phyloP scores from a whole-genome alignment of 2,329 filamentous ascomycete genomes.

The Plenodomus lindquistii region DNA sequence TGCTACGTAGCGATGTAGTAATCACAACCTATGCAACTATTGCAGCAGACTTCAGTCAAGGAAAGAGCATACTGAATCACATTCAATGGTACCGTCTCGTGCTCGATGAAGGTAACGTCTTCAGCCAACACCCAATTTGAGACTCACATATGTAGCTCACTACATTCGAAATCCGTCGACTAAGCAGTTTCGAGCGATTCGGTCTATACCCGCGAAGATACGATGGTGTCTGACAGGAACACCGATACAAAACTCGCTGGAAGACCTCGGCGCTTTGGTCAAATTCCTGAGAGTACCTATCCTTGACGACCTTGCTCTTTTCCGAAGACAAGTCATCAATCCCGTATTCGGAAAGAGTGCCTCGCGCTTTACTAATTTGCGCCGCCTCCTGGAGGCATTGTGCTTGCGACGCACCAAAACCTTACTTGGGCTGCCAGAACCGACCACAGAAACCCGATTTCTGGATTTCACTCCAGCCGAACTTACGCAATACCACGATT shows the following conservation, averaged over 20 bases:
- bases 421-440: constrained; percentile 9
- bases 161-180: constrained; percentile 10
- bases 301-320: constrained; percentile 1
- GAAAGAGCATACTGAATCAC: constrained; percentile 2
- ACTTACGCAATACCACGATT: constrained; percentile 27
- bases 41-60: constrained; percentile 4
- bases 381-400: constrained; percentile 7
- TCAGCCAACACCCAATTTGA: background rate
- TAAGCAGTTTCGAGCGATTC: constrained; percentile 14
- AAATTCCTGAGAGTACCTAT: constrained; percentile 13
- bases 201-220: constrained; percentile 4
- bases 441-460: background rate
- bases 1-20: constrained; percentile 11
- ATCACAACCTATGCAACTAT: constrained; percentile 25
- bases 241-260: constrained; percentile 38
- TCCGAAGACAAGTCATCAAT: constrained; percentile 5
- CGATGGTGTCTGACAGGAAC: constrained; percentile 24
- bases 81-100: constrained; percentile 26
- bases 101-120: constrained; percentile 23
- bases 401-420: constrained; percentile 15
- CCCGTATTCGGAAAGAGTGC: background rate
- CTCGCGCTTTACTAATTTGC: constrained; percentile 7
- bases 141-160: background rate
- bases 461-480: constrained; percentile 12
- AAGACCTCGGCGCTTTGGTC: constrained; percentile 45